A percentile compares a stretch with the other conserved stretches of the same genome.
These are phyloP conservation scores for Mycena rosella DNA, from an alignment of 768 basidiomycete species.

Conservation along the genomic window DNA sequence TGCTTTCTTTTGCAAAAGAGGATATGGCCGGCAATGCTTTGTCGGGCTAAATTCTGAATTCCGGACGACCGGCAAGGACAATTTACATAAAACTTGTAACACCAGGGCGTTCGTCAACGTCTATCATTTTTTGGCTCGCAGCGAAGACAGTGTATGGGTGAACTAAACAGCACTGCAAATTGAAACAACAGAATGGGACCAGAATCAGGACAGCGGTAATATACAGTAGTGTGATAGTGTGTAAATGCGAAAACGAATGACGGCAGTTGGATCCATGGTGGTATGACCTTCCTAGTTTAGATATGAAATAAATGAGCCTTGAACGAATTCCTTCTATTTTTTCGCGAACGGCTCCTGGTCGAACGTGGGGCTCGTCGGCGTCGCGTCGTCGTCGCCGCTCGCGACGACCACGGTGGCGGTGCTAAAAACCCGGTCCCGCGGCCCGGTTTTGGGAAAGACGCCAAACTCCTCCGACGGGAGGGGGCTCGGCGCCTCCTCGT, in stretches of 20 bases:
- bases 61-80: no score
- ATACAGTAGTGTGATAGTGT: slow-evolving; percentile 36
- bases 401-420: slow-evolving; percentile 60
- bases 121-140: no score
- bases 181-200: not conserved
- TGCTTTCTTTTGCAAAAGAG: no score
- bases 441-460: slow-evolving; percentile 17
- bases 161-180: not conserved
- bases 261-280: slow-evolving; percentile 24
- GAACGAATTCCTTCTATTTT: slow-evolving; percentile 4
- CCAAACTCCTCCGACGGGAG: slow-evolving; percentile 45
- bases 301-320: slow-evolving; percentile 28
- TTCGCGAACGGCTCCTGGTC: slow-evolving; percentile 54
- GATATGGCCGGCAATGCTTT: no score
- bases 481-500: slow-evolving; percentile 41
- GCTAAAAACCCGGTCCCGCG: slow-evolving; percentile 70
- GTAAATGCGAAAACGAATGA: slow-evolving; percentile 28
- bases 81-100: no score
- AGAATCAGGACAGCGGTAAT: slow-evolving; percentile 20
- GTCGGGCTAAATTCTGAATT: no score
- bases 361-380: slow-evolving; percentile 52
- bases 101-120: no score
- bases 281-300: no score
- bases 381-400: slow-evolving; percentile 39
- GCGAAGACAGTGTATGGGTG: not conserved